These are phyloP conservation scores for Theileria orientalis DNA, from an alignment of 169 alveolate genomes.

Conservation along the genomic window DNA sequence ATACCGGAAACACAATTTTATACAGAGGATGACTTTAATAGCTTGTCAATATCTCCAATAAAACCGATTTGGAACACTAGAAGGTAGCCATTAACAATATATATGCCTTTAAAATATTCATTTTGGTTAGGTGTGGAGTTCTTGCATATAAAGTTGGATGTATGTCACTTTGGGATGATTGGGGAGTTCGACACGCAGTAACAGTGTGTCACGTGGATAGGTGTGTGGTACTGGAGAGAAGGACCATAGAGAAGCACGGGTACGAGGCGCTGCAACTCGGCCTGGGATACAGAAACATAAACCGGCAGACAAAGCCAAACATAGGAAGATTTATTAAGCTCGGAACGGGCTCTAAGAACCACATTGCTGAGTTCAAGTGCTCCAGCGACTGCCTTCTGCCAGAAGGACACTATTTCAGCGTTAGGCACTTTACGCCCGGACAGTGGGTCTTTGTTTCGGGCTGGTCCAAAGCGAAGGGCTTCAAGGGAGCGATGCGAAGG, in stretches of 20 bases:
- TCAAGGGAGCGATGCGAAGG: conserved; percentile 82
- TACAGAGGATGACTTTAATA: conserved; percentile 34
- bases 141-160: conserved; percentile 84
- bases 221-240: conserved; percentile 78
- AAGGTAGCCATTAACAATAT: conserved; percentile 16
- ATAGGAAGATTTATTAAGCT: conserved; percentile 75
- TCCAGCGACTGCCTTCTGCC: conserved; percentile 84
- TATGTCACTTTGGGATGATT: conserved; percentile 86
- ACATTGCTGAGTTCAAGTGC: conserved; percentile 81
- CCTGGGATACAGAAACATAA: conserved; percentile 75
- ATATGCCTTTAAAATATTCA: not conserved
- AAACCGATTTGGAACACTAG: conserved; percentile 60
- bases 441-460: conserved; percentile 85
- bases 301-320: conserved; percentile 75
- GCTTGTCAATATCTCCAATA: conserved; percentile 20
- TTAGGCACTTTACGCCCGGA: conserved; percentile 85
- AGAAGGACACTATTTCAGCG: conserved; percentile 80
- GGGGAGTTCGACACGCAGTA: conserved; percentile 85
- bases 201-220: conserved; percentile 82
- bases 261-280: conserved; percentile 86
- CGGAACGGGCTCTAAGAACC: conserved; percentile 77
- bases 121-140: conserved; percentile 66
- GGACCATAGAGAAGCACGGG: conserved; percentile 80
- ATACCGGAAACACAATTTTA: conserved; percentile 57
- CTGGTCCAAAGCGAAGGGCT: conserved; percentile 82